Conservation (phyloP, 352 stramenopile species). For the Globisporangium radiosum region DNA sequence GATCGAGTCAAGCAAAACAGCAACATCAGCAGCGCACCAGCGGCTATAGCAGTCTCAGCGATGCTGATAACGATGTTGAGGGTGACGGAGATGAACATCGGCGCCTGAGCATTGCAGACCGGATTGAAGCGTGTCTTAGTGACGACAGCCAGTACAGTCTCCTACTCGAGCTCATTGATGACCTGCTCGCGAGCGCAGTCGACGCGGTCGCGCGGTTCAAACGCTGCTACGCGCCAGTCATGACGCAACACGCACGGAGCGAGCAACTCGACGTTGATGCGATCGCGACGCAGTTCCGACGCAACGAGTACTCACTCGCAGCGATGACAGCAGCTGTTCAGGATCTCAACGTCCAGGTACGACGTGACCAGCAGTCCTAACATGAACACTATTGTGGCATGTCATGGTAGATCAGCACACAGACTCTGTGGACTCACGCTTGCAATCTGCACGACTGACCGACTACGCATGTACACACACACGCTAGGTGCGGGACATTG, state of each 20-base stretch:
- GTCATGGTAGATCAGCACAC: too few species aligned
- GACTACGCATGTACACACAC: not conserved
- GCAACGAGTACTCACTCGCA: slow-evolving; percentile 32
- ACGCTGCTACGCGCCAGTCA: slow-evolving; percentile 23
- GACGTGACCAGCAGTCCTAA: not conserved
- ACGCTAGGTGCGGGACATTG: slow-evolving; percentile 12
- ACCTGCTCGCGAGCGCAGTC: slow-evolving; percentile 23
- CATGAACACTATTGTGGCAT: too few species aligned
- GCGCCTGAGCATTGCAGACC: slow-evolving; percentile 1
- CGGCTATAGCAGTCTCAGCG: not conserved
- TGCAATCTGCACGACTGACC: not conserved
- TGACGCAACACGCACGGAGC: slow-evolving; percentile 34
- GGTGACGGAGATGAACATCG: not conserved
- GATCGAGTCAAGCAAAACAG: too few species aligned
- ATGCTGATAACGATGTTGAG: slow-evolving; percentile 6
- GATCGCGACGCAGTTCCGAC: slow-evolving; percentile 32
- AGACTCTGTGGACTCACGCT: too few species aligned
- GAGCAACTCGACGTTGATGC: slow-evolving; percentile 40
- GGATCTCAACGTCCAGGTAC: slow-evolving; percentile 36
- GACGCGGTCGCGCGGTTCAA: slow-evolving; percentile 20
- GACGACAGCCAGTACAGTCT: slow-evolving; percentile 26
- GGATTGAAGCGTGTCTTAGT: slow-evolving; percentile 29
- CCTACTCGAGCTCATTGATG: slow-evolving; percentile 31
- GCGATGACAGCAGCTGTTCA: slow-evolving; percentile 33
- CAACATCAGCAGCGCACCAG: not conserved